Percentiles rank a stretch among this genome's conserved stretches.
Conservation (phyloP, 169 alveolate genomes). For the Eimeria brunetti region DNA sequence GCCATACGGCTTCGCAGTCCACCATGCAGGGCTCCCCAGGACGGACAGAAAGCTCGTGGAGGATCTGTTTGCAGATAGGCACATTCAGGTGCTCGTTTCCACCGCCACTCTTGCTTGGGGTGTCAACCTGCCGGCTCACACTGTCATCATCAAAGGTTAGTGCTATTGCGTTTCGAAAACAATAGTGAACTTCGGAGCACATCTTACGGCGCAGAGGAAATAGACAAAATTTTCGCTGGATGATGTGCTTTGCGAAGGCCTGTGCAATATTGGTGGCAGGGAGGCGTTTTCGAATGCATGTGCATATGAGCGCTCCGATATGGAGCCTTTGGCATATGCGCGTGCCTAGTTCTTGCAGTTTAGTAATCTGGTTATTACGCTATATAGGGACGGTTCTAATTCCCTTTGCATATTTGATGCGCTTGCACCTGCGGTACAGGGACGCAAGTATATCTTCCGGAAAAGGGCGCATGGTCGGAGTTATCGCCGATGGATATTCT, state of each 20-base stretch:
- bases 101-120: constrained; percentile 99
- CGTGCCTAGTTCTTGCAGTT: neutral
- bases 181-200: neutral
- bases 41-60: constrained; percentile 98
- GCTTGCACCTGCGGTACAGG: constrained; percentile 38
- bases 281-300: neutral
- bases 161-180: neutral
- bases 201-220: neutral
- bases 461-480: constrained; percentile 98
- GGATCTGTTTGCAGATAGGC: constrained; percentile 98
- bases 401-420: neutral
- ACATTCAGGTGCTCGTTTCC: constrained; percentile 94
- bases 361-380: neutral
- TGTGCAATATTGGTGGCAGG: neutral
- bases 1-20: constrained; percentile 99
- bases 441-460: constrained; percentile 97
- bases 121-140: constrained; percentile 99
- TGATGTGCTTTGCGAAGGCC: neutral
- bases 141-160: constrained; percentile 96
- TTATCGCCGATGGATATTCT: constrained; percentile 98
- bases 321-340: neutral
- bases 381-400: neutral
- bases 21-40: constrained; percentile 99
- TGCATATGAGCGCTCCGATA: neutral
- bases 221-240: neutral